Evolutionary conservation across 192 early-diverging fungal species (phyloP).

Genomic region (Coemansia sp.): DNA sequence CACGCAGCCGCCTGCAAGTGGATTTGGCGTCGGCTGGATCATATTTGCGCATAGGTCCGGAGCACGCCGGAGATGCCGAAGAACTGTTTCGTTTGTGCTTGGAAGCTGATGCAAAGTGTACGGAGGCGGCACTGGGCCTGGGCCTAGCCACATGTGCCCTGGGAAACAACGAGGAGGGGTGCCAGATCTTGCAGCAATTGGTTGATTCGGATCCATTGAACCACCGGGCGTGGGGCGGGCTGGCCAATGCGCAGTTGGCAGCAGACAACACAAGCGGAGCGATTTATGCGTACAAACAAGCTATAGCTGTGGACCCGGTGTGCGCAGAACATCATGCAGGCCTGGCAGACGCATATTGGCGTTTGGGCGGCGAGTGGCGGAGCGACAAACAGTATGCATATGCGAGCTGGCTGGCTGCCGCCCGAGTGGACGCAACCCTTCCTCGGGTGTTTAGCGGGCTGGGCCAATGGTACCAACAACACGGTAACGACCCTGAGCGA

Average conservation of each 20-base stretch:
- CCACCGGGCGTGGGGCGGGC: conserved; percentile 60
- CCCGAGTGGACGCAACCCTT: conserved; percentile 63
- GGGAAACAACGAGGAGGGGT: conserved; percentile 58
- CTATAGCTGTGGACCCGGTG: conserved; percentile 52
- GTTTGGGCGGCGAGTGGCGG: conserved; percentile 61
- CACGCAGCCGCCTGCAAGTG: conserved; percentile 52
- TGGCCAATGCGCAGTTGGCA: conserved; percentile 64
- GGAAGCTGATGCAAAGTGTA: conserved; percentile 37
- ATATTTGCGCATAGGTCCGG: conserved; percentile 57
- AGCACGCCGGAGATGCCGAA: conserved; percentile 57
- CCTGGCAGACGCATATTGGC: conserved; percentile 75
- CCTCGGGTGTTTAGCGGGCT: conserved; percentile 72
- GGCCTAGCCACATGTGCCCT: conserved; percentile 56
- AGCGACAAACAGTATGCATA: conserved; percentile 64
- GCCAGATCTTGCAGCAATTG: conserved; percentile 55
- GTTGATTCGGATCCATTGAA: conserved; percentile 33
- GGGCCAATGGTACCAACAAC: conserved; percentile 73
- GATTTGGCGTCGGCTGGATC: conserved; percentile 62
- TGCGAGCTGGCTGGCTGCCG: conserved; percentile 65
- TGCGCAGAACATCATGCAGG: conserved; percentile 61
- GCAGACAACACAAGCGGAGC: conserved; percentile 58
- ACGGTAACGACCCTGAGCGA: conserved; percentile 63
- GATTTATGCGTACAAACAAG: conserved; percentile 52
- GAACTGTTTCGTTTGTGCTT: conserved; percentile 57
- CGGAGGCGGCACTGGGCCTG: conserved; percentile 48